A percentile compares a stretch with the other conserved stretches of the same genome.
Evolutionary conservation across 106 monocot species (phyloP).

Genomic region (Allium fistulosum): DNA sequence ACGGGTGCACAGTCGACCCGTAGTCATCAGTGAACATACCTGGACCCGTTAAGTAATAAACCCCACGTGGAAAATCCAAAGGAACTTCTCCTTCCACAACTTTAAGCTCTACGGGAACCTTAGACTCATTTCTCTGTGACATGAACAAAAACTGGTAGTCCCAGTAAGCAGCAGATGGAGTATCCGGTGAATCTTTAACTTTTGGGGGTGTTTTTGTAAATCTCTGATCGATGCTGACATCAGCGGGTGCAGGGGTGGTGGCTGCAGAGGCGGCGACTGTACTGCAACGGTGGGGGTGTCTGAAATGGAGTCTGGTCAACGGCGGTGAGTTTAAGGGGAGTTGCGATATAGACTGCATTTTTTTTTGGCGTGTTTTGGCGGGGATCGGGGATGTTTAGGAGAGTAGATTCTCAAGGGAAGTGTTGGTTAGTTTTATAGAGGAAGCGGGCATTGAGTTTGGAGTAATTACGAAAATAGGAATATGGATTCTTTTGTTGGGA

Average conservation of each 20-base stretch:
- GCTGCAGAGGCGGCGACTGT: slow-evolving; percentile 4
- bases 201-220: too few species aligned
- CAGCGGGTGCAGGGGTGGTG: neutral
- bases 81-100: slow-evolving; percentile 40
- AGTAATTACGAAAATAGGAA: neutral
- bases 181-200: neutral
- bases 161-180: slow-evolving; percentile 32
- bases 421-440: neutral
- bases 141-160: slow-evolving; percentile 89
- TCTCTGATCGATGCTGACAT: neutral
- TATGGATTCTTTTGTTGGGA: neutral
- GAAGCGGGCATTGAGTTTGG: neutral
- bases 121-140: slow-evolving; percentile 65
- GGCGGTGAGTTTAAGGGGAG: slow-evolving; percentile 1
- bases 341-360: neutral
- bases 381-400: neutral
- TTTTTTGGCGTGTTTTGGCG: neutral
- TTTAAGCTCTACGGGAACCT: slow-evolving; percentile 30
- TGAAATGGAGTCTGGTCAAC: slow-evolving; percentile 1
- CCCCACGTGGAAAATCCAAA: slow-evolving; percentile 40
- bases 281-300: neutral
- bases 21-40: slow-evolving; percentile 84
- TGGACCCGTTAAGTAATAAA: slow-evolving; percentile 68
- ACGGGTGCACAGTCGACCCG: slow-evolving; percentile 82
- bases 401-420: neutral